phyloP scores from a whole-genome alignment of 1,284 basidiomycete species.

The Exobasidium rhododendri region DNA sequence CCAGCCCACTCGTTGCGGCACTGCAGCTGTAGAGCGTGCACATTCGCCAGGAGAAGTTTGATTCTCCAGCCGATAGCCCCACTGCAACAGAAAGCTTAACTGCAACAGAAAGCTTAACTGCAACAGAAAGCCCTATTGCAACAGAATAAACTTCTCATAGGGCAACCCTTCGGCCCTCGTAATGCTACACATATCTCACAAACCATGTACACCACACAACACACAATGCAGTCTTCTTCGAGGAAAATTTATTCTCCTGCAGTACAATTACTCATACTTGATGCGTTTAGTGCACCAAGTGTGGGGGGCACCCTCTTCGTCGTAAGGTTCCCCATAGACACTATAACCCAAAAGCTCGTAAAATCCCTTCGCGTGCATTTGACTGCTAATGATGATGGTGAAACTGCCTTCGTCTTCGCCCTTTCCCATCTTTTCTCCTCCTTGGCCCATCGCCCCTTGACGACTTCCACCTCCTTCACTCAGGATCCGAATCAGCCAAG shows the following conservation, averaged over 20 bases:
- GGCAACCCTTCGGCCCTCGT: too few species aligned
- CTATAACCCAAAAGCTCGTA: constrained; percentile 10
- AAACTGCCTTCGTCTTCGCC: not conserved
- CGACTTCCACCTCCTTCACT: not conserved
- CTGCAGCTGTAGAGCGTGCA: constrained; percentile 6
- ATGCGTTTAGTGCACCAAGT: constrained; percentile 11
- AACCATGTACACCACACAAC: too few species aligned
- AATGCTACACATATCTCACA: too few species aligned
- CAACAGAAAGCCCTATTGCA: too few species aligned
- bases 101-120: too few species aligned
- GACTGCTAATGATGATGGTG: constrained; percentile 15
- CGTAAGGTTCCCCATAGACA: constrained; percentile 13
- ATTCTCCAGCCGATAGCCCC: too few species aligned
- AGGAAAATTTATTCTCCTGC: too few species aligned
- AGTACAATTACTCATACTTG: too few species aligned
- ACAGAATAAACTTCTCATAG: too few species aligned
- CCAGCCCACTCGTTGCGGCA: not conserved
- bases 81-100: too few species aligned
- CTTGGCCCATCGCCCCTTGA: not conserved
- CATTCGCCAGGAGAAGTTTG: too few species aligned
- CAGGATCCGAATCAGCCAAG: constrained; percentile 9
- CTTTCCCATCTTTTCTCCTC: not conserved
- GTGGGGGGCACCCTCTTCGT: constrained; percentile 20
- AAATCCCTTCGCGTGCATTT: constrained; percentile 11
- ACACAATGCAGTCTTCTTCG: too few species aligned